Percentiles rank a stretch among this genome's conserved stretches.
Conservation (phyloP, 352 stramenopile genomes). For the Pythium phragmitis region DNA sequence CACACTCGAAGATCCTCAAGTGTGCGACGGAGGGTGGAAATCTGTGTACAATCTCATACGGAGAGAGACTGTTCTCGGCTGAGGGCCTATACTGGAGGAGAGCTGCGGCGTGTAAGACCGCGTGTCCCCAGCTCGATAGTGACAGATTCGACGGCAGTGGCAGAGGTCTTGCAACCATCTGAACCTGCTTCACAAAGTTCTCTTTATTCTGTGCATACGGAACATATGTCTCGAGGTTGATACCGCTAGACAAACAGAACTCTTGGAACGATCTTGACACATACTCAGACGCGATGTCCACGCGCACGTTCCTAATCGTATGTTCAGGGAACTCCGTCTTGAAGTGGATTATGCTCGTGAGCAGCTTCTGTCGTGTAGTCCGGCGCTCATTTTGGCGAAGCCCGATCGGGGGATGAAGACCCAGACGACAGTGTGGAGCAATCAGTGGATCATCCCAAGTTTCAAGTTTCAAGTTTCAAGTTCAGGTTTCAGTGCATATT, state of each 20-base stretch:
- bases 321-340: constrained; percentile 22
- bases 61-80: constrained; percentile 3
- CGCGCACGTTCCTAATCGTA: constrained; percentile 17
- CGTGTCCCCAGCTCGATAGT: constrained; percentile 20
- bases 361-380: neutral
- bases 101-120: constrained; percentile 11
- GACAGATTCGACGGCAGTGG: constrained; percentile 12
- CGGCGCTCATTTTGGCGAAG: too few species aligned
- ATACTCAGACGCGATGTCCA: constrained; percentile 21
- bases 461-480: too few species aligned
- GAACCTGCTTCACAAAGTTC: constrained; percentile 23
- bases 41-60: constrained; percentile 16
- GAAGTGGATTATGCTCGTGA: constrained; percentile 25
- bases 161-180: constrained; percentile 16
- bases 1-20: constrained; percentile 16
- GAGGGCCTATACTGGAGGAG: constrained; percentile 15
- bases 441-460: too few species aligned
- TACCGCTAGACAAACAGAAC: constrained; percentile 20
- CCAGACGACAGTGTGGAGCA: too few species aligned
- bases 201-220: constrained; percentile 20
- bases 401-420: too few species aligned
- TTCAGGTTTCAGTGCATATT: too few species aligned
- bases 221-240: constrained; percentile 15
- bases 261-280: constrained; percentile 19
- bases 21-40: constrained; percentile 10